phyloP scores from a whole-genome alignment of 1,139 yeast species.

The Geotrichum australiense region DNA sequence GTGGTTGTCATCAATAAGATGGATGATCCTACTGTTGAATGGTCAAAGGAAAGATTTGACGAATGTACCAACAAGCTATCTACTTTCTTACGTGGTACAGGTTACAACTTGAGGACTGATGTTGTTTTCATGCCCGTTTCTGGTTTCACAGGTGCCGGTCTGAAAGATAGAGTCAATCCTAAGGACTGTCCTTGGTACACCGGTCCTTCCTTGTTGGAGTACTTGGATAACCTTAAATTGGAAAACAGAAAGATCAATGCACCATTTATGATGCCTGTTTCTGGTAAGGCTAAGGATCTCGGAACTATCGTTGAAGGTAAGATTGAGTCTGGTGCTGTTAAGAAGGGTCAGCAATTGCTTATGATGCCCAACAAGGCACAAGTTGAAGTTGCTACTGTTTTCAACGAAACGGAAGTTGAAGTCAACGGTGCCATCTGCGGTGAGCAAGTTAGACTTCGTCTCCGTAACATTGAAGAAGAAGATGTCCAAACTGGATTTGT shows the following conservation, averaged over 20 bases:
- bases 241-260: constrained; percentile 83
- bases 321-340: constrained; percentile 90
- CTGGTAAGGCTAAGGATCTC: constrained; percentile 91
- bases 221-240: constrained; percentile 73
- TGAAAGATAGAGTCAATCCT: constrained; percentile 72
- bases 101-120: constrained; percentile 75
- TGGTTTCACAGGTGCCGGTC: constrained; percentile 95
- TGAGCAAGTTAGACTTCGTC: constrained; percentile 89
- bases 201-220: constrained; percentile 90
- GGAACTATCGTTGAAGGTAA: constrained; percentile 98
- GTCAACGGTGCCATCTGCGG: constrained; percentile 88
- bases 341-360: constrained; percentile 65
- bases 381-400: constrained; percentile 81
- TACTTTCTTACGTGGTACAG: constrained; percentile 77
- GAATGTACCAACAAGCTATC: constrained; percentile 86
- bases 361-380: constrained; percentile 87
- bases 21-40: constrained; percentile 95
- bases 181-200: constrained; percentile 84
- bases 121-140: constrained; percentile 93
- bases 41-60: constrained; percentile 95
- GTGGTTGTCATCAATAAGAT: constrained; percentile 94
- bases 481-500: constrained; percentile 90
- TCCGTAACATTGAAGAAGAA: constrained; percentile 96
- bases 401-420: constrained; percentile 93
- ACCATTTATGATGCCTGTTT: constrained; percentile 94